Base-by-base conservation (phyloP, 2,329 filamentous ascomycete species). In the Fusarium penzigii region DNA sequence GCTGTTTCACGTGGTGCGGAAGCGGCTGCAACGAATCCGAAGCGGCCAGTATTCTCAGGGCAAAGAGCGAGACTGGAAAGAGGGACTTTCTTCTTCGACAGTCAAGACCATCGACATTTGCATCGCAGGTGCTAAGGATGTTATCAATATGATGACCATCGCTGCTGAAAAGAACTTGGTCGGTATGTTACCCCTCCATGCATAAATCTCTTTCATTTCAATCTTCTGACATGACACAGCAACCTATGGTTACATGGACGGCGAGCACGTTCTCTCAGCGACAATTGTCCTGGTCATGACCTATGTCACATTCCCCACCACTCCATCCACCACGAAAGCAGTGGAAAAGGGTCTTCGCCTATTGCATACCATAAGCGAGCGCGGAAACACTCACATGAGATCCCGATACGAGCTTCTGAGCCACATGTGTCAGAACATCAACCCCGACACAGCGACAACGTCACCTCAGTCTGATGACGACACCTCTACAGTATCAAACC, bases 191-290 rank as follows among this genome's bases (percentile, higher is more conserved):
- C 5, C 20, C 20, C 20, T 25, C 7, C 5, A 25, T 39, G 5
- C 14, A 14, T 29, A 38, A 6, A 41, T 48, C 17, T 39, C 20
- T 17, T 32, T 8, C 14, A 45, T 5, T 9, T 41, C 6, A 36
- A 42, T 11, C 36, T 4, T 17, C 29, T 41, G 17, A 44, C 2
- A 13, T 32, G 3, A 16, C 5, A n/a, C 7, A 74, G 78, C 80
- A 17, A 83, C 79, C 0, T 83, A 80, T 58, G 80, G 80, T 20
- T 83, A 81, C 61, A 79, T 83, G 70, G 80, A 83, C 52, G 76
- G 78, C 14, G 80, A 83, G 53, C 80, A 83, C 58, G 73, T 76
- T 20, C 82, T 83, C 58, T 80, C 77, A 0, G 78, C 80, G 2
- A 75, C 78, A 11, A 73, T 83, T 11, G 72, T 82, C 2, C 72